These are phyloP conservation scores for Cryphonectria parasitica DNA, from an alignment of 2,329 filamentous ascomycete species.

Conservation along the genomic window DNA sequence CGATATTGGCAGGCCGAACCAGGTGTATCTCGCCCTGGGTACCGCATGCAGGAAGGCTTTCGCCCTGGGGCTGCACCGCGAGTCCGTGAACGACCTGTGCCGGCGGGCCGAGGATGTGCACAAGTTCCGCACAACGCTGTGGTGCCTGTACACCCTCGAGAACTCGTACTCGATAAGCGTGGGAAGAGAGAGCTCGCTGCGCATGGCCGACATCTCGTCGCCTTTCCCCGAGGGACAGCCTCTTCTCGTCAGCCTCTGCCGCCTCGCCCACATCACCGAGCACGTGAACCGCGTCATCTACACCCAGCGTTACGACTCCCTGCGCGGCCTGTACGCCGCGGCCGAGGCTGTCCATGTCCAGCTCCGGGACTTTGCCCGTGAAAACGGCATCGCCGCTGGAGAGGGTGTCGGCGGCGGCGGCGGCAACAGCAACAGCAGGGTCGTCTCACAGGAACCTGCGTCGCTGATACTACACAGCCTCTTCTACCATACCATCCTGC, in stretches of 20 bases:
- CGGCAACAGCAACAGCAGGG: slow-evolving; percentile 1
- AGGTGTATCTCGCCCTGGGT: slow-evolving; percentile 37
- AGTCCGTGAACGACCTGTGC: slow-evolving; percentile 30
- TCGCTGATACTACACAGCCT: slow-evolving; percentile 31
- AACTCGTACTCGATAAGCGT: slow-evolving; percentile 33
- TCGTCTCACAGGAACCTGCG: slow-evolving; percentile 18
- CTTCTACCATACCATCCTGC: slow-evolving; percentile 31
- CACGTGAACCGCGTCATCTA: slow-evolving; percentile 33
- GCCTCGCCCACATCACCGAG: slow-evolving; percentile 33
- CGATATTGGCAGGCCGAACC: slow-evolving; percentile 38
- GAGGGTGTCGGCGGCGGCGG: background rate
- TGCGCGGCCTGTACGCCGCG: slow-evolving; percentile 34
- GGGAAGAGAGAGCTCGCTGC: slow-evolving; percentile 32
- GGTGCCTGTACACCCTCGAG: slow-evolving; percentile 38
- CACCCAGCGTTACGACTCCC: slow-evolving; percentile 34
- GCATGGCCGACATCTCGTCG: slow-evolving; percentile 34
- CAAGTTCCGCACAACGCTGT: slow-evolving; percentile 35
- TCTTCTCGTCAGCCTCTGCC: slow-evolving; percentile 31
- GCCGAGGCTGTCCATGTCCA: slow-evolving; percentile 34
- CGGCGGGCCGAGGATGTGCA: slow-evolving; percentile 32
- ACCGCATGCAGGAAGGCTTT: slow-evolving; percentile 36
- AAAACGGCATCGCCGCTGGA: slow-evolving; percentile 31
- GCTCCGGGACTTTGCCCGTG: slow-evolving; percentile 33
- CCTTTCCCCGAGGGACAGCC: slow-evolving; percentile 32
- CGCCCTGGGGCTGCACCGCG: slow-evolving; percentile 37